Conservation (phyloP, 768 basidiomycete genomes). For the Saitozyma podzolica region DNA sequence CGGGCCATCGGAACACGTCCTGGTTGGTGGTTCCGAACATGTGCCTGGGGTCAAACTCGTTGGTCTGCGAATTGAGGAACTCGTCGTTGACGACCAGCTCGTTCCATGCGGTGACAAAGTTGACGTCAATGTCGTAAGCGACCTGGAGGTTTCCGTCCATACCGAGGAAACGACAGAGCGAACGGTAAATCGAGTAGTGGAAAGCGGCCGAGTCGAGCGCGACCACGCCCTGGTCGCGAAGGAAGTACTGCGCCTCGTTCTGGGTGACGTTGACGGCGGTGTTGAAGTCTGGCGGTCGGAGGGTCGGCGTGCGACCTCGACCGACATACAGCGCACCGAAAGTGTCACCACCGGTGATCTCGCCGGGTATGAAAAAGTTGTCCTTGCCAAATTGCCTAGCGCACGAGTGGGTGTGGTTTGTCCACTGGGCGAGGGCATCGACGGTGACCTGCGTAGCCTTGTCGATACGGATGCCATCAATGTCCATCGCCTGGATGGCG, state of each 20-base stretch:
- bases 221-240: slow-evolving; percentile 65
- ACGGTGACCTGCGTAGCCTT: slow-evolving; percentile 91
- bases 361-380: slow-evolving; percentile 88
- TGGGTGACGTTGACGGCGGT: slow-evolving; percentile 68
- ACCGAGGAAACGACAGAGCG: slow-evolving; percentile 80
- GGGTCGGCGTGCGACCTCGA: slow-evolving; percentile 76
- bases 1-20: slow-evolving; percentile 92
- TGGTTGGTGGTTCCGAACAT: slow-evolving; percentile 93
- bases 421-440: slow-evolving; percentile 75
- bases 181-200: slow-evolving; percentile 91
- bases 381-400: slow-evolving; percentile 70
- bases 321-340: slow-evolving; percentile 87
- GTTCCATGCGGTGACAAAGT: slow-evolving; percentile 89
- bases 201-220: slow-evolving; percentile 80
- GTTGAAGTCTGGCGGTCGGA: slow-evolving; percentile 65
- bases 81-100: slow-evolving; percentile 79
- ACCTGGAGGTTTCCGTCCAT: slow-evolving; percentile 95
- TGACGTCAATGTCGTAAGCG: slow-evolving; percentile 76
- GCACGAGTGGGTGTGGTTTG: slow-evolving; percentile 70
- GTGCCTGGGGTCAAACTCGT: slow-evolving; percentile 74
- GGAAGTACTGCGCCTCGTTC: slow-evolving; percentile 69
- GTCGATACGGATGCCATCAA: slow-evolving; percentile 93
- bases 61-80: slow-evolving; percentile 70
- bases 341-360: slow-evolving; percentile 90
- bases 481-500: slow-evolving; percentile 79